Base-by-base conservation (phyloP, 192 early-diverging fungal genomes). In the Coemansia sp. region DNA sequence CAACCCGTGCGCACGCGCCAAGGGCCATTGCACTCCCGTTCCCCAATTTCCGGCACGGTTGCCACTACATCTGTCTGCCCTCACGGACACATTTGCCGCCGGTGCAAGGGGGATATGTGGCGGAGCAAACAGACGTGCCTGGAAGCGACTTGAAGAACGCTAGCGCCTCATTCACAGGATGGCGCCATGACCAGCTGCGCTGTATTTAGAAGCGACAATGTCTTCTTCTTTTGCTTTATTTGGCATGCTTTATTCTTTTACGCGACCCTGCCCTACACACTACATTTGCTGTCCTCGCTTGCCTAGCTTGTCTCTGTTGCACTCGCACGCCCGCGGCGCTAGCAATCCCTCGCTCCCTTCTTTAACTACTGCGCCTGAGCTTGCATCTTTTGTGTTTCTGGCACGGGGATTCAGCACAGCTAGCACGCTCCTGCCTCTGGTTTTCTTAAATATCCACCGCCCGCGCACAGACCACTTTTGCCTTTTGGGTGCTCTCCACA, bases 401-500 rank as follows among this genome's bases (percentile, higher is more conserved):
- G 14, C 36, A 36, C 36, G 22, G 15, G 32, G 23, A 31, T 46
- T 36, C 48, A 43, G 15, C n/a, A 34, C 41, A 26, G 43, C 25
- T 34, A 10, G 23, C 18, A 34, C 26, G 10, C 25, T 31, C 15
- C 21, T 4, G 30, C 18, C 11, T 32, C 41, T 13, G 13, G 17
- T 14, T 30, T 10, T 34, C 18, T 56, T 43, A 33, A 33, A 15
- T 10, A 25, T 26, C 15, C 27, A n/a, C 26, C 8, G 15, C 26
- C 4, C 43, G 36, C 22, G 61, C 61, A 64, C 61, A 51, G 61
- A 64, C 61, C 61, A 64, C 40, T 36, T 25, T 33, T 39, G 47
- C 11, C 22, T 35, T 8, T 18, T 35, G 14, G 8, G 8, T 35
- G 34, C 34, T 25, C 50, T 36, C 45, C 43, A 38, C 34, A 39